Conservation (phyloP, 2,329 filamentous ascomycete genomes). For the Neofusicoccum sp. region DNA sequence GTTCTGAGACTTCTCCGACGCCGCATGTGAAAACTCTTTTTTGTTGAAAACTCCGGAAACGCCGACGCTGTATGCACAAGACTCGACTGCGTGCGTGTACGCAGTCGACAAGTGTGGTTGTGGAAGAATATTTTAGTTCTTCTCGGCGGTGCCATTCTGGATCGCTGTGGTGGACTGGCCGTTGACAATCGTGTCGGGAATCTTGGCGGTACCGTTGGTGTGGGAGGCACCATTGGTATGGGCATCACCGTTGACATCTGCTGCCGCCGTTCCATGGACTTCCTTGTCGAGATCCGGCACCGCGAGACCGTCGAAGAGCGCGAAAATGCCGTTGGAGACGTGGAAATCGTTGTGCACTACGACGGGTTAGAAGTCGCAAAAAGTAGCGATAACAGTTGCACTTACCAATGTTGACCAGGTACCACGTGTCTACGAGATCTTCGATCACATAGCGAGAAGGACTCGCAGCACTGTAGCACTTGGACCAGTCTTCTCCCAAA, state of each 20-base stretch:
- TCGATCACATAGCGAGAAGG: slow-evolving; percentile 79
- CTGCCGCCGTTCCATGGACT: background rate
- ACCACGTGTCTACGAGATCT: slow-evolving; percentile 84
- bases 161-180: slow-evolving; percentile 9
- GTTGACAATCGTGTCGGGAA: slow-evolving; percentile 11
- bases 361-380: too few species aligned
- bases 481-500: slow-evolving; percentile 89
- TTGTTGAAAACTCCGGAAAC: slow-evolving; percentile 19
- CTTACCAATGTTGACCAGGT: slow-evolving; percentile 90
- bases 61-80: slow-evolving; percentile 17
- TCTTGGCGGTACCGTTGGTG: background rate
- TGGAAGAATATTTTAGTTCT: background rate
- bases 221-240: background rate
- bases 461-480: slow-evolving; percentile 76
- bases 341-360: slow-evolving; percentile 99
- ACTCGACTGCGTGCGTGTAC: slow-evolving; percentile 3
- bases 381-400: slow-evolving; percentile 19
- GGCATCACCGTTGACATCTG: background rate
- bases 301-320: slow-evolving; percentile 75
- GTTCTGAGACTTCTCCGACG: background rate
- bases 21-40: slow-evolving; percentile 3
- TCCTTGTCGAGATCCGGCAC: slow-evolving; percentile 62
- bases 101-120: background rate
- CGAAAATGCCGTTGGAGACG: slow-evolving; percentile 74
- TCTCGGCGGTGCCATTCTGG: slow-evolving; percentile 5